Evolutionary conservation across 495 filamentous ascomycete genomes (phyloP), one percentile per base, ranked within the genome.

Genomic region (Aspergillus carlsbadensis): DNA sequence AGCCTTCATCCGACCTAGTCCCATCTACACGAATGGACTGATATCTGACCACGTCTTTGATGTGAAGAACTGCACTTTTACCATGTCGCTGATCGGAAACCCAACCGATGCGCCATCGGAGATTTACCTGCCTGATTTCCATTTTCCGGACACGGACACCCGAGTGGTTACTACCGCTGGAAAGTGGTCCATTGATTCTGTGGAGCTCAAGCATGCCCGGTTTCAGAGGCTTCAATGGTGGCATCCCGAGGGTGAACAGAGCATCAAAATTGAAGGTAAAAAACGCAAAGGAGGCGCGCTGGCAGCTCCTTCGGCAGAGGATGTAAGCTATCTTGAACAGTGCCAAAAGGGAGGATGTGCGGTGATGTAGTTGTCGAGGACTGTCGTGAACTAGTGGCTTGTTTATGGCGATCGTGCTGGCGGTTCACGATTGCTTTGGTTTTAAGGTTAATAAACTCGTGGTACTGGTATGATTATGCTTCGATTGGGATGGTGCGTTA

Each of bases 71-170:
- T 88, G 84, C 67, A 78, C 78, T n/a, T 96, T 96, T 60, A 84
- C 79, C 14, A 74, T 95, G 60, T 78, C 80, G 10, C 63, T 94
- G 21, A 70, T 81, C 7, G 85, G 84, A 7, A 66, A 76, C 14
- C 68, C 71, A 13, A 64, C 78, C 1, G 83, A 86, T 1, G 67
- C 73, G 10, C 90, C 92, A 2, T 98, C 93, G 0, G 85, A 90
- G 54, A 83, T 97, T 10, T 96, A 90, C 65, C 75, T 98, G 1
- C 94, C 94, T 0, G 90, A 92, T 22, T 96, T 92, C 67, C 94
- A 98, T 73, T 98, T 97, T 67, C 93, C 95, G 5, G 83, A 84
- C 33, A 79, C 81, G 6, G 73, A 79, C 7, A 87, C 85, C 26
- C 72, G 71, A 3, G 83, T 98, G 6, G 81, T 86, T 22, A 86